Evolutionary conservation across 2,329 filamentous ascomycete species (phyloP).

Genomic region (Juglanconis oblonga): DNA sequence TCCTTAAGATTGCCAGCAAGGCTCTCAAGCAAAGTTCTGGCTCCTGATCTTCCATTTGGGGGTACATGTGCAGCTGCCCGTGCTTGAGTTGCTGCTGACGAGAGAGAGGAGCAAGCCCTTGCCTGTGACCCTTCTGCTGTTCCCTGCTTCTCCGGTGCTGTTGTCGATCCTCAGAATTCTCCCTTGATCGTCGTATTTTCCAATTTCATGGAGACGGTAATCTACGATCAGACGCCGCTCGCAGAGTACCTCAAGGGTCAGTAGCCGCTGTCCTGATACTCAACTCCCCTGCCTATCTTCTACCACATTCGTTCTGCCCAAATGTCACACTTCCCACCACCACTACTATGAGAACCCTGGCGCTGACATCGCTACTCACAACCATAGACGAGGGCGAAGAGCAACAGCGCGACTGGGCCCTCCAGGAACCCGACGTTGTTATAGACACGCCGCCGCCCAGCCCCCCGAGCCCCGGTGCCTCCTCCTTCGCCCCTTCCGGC

Average conservation of each 20-base stretch:
- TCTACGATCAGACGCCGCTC: constrained; percentile 83
- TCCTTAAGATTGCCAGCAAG: background rate
- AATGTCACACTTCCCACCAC: background rate
- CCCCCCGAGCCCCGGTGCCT: constrained; percentile 35
- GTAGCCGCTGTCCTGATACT: constrained; percentile 23
- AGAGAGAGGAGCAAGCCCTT: background rate
- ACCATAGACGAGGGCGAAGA: constrained; percentile 49
- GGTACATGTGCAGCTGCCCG: background rate
- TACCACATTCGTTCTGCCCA: background rate
- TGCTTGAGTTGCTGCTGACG: background rate
- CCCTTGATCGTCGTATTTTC: constrained; percentile 14
- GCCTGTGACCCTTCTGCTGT: background rate
- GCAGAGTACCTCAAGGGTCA: constrained; percentile 86
- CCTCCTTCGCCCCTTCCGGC: constrained; percentile 54
- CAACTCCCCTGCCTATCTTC: constrained; percentile 3
- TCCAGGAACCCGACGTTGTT: constrained; percentile 34
- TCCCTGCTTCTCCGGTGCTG: background rate
- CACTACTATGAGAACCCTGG: constrained; percentile 14
- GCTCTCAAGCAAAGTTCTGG: background rate
- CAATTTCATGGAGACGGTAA: constrained; percentile 74
- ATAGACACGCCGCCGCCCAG: constrained; percentile 43
- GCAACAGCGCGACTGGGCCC: constrained; percentile 45
- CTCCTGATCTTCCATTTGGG: background rate
- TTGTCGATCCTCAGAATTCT: background rate
- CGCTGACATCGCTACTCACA: constrained; percentile 20